These are phyloP conservation scores for Termitomyces sp. DNA, from an alignment of 768 basidiomycete species.

Conservation along the genomic window DNA sequence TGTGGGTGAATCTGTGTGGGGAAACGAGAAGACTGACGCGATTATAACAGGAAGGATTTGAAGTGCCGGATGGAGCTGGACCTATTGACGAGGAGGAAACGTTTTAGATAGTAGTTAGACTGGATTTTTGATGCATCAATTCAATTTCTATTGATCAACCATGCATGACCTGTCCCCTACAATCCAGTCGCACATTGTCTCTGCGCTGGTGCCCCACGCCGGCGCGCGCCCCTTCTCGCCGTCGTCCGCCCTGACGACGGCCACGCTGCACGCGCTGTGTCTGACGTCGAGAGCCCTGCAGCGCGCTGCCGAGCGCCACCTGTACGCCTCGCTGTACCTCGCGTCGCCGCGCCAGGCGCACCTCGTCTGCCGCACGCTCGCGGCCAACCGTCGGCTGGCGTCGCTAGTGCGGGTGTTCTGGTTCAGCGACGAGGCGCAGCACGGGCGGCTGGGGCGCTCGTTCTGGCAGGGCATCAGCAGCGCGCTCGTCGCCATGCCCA, in stretches of 20 bases:
- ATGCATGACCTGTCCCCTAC: too few relatives aligned
- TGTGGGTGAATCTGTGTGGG: neutral
- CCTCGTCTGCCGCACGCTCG: neutral
- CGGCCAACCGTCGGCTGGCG: neutral
- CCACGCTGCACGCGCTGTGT: neutral
- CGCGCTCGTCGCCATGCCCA: neutral
- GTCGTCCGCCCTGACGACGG: too few relatives aligned
- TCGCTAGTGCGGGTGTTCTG: neutral
- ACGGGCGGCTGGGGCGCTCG: neutral
- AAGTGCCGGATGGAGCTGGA: constrained; percentile 66
- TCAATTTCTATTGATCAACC: too few relatives aligned
- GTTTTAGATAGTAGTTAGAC: constrained; percentile 32
- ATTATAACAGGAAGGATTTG: constrained; percentile 76
- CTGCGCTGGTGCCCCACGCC: too few relatives aligned
- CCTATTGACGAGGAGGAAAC: constrained; percentile 79
- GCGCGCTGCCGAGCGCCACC: neutral
- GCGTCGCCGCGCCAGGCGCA: neutral
- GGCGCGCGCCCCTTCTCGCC: too few relatives aligned
- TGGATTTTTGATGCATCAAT: too few relatives aligned
- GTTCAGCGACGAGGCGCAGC: neutral
- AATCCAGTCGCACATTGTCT: too few relatives aligned
- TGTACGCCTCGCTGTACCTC: neutral
- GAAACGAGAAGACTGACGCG: neutral
- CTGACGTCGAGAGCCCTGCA: neutral
- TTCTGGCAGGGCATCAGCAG: neutral